Evolutionary conservation across 768 basidiomycete genomes (phyloP), one percentile per base, ranked within the genome.

Genomic region (Boletus subparvulus): DNA sequence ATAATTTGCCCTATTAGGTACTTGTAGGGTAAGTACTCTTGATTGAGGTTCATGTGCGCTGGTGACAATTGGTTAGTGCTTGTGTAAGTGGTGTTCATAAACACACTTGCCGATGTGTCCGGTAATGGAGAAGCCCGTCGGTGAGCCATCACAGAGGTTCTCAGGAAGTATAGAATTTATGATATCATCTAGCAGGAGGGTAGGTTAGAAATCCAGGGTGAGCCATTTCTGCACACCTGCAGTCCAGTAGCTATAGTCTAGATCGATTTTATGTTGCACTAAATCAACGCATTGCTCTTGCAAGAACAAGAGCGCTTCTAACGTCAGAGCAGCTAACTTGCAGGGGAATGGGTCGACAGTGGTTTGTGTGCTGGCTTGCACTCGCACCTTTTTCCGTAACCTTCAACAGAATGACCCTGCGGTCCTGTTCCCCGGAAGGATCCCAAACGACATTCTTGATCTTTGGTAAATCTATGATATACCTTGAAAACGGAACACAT

Each of bases 21-120:
- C 69, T 93, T 94, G 75, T 90, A 98, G 3, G 94, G 94, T 32
- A 98, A 70, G 74, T 95, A 98, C 69, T 94, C 90, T 17, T 87
- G 83, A 61, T 88, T 84, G 35, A 99, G 80, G 69, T 99, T 99
- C 49, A 98, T 73, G 69, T 98, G 97, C 0, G 92, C 96, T 97
- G 55, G 21, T 47, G 17, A 51, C 11, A 13, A 45, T 49, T 54
- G 55, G 42, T 62, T 33, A 55, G 48, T 52, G 19, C n/a, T 21
- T 16, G 26, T 32, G 11, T n/a, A 13, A 56, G 19, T 19, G 9
- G 37, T 28, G n/a, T 6, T 28, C 24, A 39, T 13, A 48, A 17
- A n/a, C 13, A n/a, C 21, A 32, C 83, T 52, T 63, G 90, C 94
- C 95, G 49, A 99, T 86, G 71, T 99, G 97, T 0, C 96, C 96